Percentiles rank a stretch among this genome's conserved stretches.
phyloP scores from a whole-genome alignment of 2,329 filamentous ascomycete genomes.

The Aureobasidium lini region DNA sequence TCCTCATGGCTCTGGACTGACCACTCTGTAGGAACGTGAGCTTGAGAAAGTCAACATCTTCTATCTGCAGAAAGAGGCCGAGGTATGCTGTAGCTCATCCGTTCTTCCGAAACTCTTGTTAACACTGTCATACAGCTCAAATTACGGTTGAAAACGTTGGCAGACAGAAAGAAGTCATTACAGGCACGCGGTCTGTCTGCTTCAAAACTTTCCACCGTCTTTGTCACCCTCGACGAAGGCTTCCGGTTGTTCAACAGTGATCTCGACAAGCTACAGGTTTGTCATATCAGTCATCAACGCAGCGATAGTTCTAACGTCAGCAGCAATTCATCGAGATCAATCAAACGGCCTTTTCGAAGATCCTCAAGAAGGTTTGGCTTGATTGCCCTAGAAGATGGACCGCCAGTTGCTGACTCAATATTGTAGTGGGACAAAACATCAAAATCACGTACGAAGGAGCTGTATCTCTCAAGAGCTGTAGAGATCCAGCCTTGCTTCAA shows the following conservation, averaged over 20 bases:
- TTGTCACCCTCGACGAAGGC: conserved; percentile 89
- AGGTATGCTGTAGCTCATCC: conserved; percentile 52
- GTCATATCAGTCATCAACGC: conserved; percentile 14
- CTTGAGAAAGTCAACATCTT: conserved; percentile 98
- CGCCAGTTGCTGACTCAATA: neutral
- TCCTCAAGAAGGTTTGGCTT: conserved; percentile 73
- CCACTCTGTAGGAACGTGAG: conserved; percentile 68
- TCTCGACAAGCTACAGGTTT: conserved; percentile 78
- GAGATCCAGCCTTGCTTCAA: conserved; percentile 99
- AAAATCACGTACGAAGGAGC: conserved; percentile 89
- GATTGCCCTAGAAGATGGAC: conserved; percentile 13
- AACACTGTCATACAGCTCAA: conserved; percentile 60
- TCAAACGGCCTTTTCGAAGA: conserved; percentile 95
- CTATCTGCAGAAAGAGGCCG: conserved; percentile 95
- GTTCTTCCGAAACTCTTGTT: conserved; percentile 14
- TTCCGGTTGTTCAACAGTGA: conserved; percentile 97
- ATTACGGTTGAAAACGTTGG: conserved; percentile 79
- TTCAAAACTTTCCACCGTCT: conserved; percentile 84
- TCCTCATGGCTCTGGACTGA: neutral
- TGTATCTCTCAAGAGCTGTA: conserved; percentile 90
- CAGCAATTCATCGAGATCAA: conserved; percentile 98
- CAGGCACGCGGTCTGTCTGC: conserved; percentile 65
- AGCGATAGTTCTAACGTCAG: conserved; percentile 15
- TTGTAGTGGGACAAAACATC: conserved; percentile 93
- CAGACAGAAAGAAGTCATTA: conserved; percentile 91